phyloP scores from a whole-genome alignment of 495 filamentous ascomycete species.

The Pseudomonodictys pantanalensis region DNA sequence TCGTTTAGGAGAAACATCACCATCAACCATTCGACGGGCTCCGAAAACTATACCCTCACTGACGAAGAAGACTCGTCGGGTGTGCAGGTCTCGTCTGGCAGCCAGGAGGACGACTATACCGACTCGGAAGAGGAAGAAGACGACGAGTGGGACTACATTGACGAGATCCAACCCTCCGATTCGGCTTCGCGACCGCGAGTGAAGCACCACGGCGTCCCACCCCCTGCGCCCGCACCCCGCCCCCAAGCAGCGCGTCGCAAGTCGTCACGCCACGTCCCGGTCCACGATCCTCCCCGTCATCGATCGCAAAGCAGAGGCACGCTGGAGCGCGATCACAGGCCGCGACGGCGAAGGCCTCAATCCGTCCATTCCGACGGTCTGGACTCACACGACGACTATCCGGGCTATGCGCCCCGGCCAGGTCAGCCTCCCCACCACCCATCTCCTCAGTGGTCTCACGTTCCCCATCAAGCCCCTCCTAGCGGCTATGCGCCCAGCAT shows the following conservation, averaged over 20 bases:
- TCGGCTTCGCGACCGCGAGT: constrained; percentile 39
- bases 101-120: constrained; percentile 30
- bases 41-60: constrained; percentile 19
- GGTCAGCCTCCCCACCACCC: constrained; percentile 33
- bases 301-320: constrained; percentile 27
- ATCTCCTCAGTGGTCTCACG: constrained; percentile 29
- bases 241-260: constrained; percentile 34
- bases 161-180: constrained; percentile 43
- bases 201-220: constrained; percentile 20
- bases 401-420: constrained; percentile 29
- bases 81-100: constrained; percentile 32
- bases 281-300: constrained; percentile 22
- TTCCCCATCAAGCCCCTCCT: constrained; percentile 24
- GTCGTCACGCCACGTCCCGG: constrained; percentile 32
- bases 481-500: constrained; percentile 40
- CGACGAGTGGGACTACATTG: constrained; percentile 37
- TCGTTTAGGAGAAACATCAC: constrained; percentile 36
- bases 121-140: constrained; percentile 30
- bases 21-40: constrained; percentile 31
- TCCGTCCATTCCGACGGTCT: constrained; percentile 37
- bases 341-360: constrained; percentile 24
- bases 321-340: constrained; percentile 26
- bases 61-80: constrained; percentile 34
- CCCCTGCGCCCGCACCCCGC: constrained; percentile 30
- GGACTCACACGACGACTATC: constrained; percentile 43